phyloP scores from a whole-genome alignment of 2,329 filamentous ascomycete species.

The Orbilia oligospora region DNA sequence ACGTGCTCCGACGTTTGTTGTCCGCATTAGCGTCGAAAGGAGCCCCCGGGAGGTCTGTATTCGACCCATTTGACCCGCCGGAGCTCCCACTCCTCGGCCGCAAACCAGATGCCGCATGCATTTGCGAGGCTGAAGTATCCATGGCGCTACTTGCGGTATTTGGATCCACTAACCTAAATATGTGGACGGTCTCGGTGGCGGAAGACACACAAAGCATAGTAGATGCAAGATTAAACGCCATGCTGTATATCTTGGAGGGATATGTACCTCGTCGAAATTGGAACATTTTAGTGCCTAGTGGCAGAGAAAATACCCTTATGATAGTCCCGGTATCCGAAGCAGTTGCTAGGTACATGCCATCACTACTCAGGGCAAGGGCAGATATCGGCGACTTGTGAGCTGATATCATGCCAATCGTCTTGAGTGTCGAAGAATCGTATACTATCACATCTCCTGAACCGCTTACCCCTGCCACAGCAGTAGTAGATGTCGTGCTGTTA shows the following conservation, averaged over 20 bases:
- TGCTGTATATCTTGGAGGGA: conserved; percentile 91
- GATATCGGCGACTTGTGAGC: conserved; percentile 93
- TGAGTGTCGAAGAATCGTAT: conserved; percentile 88
- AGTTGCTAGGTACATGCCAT: conserved; percentile 91
- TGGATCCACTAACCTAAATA: conserved; percentile 82
- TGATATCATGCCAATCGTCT: conserved; percentile 95
- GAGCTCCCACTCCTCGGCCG: conserved; percentile 59
- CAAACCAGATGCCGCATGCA: conserved; percentile 33
- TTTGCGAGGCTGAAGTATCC: conserved; percentile 19
- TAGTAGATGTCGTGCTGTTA: conserved; percentile 60
- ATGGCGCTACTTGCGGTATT: neutral
- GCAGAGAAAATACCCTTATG: conserved; percentile 94
- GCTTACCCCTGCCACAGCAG: conserved; percentile 70
- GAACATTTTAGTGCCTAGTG: conserved; percentile 90
- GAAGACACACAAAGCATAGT: conserved; percentile 96
- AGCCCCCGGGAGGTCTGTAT: conserved; percentile 61
- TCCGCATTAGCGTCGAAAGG: conserved; percentile 63
- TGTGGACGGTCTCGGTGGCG: conserved; percentile 94
- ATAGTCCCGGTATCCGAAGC: conserved; percentile 98
- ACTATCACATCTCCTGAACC: conserved; percentile 93
- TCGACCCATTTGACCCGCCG: conserved; percentile 51
- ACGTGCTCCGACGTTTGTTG: conserved; percentile 72
- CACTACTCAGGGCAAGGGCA: conserved; percentile 90
- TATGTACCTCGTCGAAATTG: conserved; percentile 97
- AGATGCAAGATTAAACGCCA: conserved; percentile 97